A percentile compares a stretch with the other conserved stretches of the same genome.
phyloP scores from a whole-genome alignment of 2,329 filamentous ascomycete species.

The Alternaria alternata region DNA sequence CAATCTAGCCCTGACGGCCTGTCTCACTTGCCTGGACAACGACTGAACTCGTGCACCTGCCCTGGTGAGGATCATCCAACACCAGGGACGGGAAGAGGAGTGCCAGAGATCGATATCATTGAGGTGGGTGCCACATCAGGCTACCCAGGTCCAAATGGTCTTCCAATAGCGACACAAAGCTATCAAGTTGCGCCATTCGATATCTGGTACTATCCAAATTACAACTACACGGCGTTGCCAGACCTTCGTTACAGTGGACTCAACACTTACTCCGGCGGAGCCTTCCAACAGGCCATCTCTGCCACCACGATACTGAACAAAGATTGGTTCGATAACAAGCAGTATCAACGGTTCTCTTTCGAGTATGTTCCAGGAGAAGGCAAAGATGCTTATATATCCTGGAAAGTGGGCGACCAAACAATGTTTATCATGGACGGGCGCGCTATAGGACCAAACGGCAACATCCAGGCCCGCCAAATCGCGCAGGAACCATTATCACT shows the following conservation, averaged over 20 bases:
- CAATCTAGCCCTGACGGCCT: conserved; percentile 56
- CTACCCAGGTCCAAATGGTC: conserved; percentile 33
- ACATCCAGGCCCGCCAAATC: conserved; percentile 58
- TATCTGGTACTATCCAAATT: conserved; percentile 61
- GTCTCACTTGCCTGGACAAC: conserved; percentile 56
- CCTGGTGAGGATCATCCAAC: conserved; percentile 57
- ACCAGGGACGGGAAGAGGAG: conserved; percentile 57
- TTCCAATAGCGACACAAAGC: conserved; percentile 58
- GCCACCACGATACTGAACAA: conserved; percentile 64
- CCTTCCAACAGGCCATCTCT: conserved; percentile 65
- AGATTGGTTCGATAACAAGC: conserved; percentile 62
- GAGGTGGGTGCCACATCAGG: conserved; percentile 57
- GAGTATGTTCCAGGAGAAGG: conserved; percentile 62
- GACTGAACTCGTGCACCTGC: conserved; percentile 57
- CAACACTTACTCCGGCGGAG: conserved; percentile 63
- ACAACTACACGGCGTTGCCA: conserved; percentile 61
- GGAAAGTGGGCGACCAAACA: conserved; percentile 62
- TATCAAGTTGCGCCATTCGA: conserved; percentile 61
- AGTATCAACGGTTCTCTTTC: conserved; percentile 65
- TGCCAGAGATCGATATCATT: conserved; percentile 60
- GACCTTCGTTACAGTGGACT: conserved; percentile 58
- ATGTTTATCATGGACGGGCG: conserved; percentile 62
- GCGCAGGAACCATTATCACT: conserved; percentile 64
- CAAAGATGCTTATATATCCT: conserved; percentile 58
- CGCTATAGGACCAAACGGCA: conserved; percentile 63